A percentile compares a stretch with the other conserved stretches of the same genome.
Conservation (phyloP, 2,329 filamentous ascomycete genomes). For the Neopestalotiopsis rosae region DNA sequence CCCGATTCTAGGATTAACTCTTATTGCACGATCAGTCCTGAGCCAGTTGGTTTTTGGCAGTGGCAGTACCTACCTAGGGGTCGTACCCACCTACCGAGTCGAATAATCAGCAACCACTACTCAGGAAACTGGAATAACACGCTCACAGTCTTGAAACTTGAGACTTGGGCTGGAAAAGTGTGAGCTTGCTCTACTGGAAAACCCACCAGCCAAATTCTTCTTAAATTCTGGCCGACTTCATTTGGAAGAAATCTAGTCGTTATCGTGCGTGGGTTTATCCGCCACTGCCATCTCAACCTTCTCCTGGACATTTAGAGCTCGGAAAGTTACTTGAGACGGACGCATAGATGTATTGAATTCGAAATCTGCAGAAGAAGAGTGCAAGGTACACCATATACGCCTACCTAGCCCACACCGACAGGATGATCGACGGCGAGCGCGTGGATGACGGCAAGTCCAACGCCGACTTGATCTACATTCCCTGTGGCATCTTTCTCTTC, state of each 20-base stretch:
- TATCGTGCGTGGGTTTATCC: no score
- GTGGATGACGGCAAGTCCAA: slow-evolving; percentile 23
- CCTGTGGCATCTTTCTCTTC: slow-evolving; percentile 30
- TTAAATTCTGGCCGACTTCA: background rate
- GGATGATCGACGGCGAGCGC: background rate
- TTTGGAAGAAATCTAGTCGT: background rate
- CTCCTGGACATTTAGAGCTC: no score
- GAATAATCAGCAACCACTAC: background rate
- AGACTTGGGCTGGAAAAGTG: background rate
- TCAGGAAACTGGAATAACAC: background rate
- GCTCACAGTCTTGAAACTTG: background rate
- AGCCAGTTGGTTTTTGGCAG: background rate
- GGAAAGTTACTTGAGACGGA: no score
- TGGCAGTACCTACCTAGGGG: background rate
- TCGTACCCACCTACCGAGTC: background rate
- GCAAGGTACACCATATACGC: no score
- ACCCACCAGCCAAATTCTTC: background rate
- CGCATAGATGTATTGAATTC: no score
- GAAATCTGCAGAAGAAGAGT: no score
- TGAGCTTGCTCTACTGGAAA: background rate
- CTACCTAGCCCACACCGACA: background rate
- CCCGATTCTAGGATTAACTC: no score
- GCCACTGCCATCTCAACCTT: no score
- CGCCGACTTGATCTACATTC: slow-evolving; percentile 30
- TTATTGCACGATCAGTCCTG: background rate